Base-by-base conservation (phyloP, 2,329 filamentous ascomycete species). In the Immersiporthe knoxdaviesiana region DNA sequence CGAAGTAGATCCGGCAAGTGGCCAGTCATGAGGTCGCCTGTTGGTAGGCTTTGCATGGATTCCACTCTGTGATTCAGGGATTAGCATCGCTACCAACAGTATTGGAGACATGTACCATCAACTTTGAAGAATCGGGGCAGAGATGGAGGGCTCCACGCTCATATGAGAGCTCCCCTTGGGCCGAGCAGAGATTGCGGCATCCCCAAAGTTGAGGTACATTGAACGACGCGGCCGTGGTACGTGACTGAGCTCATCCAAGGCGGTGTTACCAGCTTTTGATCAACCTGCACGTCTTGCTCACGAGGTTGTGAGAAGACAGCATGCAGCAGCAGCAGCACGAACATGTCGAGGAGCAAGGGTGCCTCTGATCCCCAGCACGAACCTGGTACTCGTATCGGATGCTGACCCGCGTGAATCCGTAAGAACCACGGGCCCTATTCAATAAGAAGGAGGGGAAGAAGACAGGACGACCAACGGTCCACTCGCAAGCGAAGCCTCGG, bases 1-100 rank as follows among this genome's bases (percentile, higher is more conserved):
- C 63, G 63, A 65, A 58, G 37, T 41, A 30, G 32, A 64, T 37
- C 30, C 35, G 62, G 62, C 62, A 64, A 64, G 62, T 37, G 44
- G 2, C 21, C 21, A 21, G 44, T 4, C 32, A 37, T 11, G 14
- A 30, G 62, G 18, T 21, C 12, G 24, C 10, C 18, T 24, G 1
- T 52, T 37, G 30, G 14, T 30, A 21, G 32, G 44, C 10, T 16
- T 50, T 21, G 52, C 10, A 30, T 58, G 11, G 21, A n/a, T 35
- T 14, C 8, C n/a, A 30, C 14, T n/a, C 21, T 18, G 35, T 44
- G 2, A 21, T 37, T 62, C 12, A 30, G 11, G 37, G 37, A 21
- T 30, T 35, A 27, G 14, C 37, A 41, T 24, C 21, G 58, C 12
- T n/a, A 24, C 12, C 5, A 2, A 60, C 35, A 56, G 24, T 14